These are phyloP conservation scores for Acidiella bohemica DNA, from an alignment of 495 filamentous ascomycete species.

Conservation along the genomic window DNA sequence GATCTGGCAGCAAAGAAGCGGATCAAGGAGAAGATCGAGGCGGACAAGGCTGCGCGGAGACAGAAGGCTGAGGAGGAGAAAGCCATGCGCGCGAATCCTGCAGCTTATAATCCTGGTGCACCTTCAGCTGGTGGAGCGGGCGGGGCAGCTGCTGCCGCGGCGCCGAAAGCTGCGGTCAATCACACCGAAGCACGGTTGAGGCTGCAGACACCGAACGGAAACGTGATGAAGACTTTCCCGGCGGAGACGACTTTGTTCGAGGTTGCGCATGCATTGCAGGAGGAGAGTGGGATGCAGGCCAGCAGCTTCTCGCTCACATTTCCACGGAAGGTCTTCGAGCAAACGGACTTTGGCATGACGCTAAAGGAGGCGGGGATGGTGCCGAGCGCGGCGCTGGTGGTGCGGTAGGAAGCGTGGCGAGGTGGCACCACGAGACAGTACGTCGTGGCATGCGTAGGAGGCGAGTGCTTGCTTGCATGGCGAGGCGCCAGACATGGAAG, in stretches of 20 bases:
- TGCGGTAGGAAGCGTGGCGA: too few relatives aligned
- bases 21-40: constrained; percentile 82
- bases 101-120: constrained; percentile 35
- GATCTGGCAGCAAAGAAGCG: constrained; percentile 78
- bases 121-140: constrained; percentile 8
- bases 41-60: constrained; percentile 73
- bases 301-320: constrained; percentile 72
- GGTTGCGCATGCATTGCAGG: constrained; percentile 59
- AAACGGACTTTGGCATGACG: constrained; percentile 74
- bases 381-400: constrained; percentile 75
- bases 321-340: constrained; percentile 69
- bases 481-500: too few relatives aligned
- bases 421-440: too few relatives aligned
- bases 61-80: constrained; percentile 72
- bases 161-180: constrained; percentile 41
- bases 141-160: constrained; percentile 32
- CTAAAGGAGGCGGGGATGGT: constrained; percentile 84
- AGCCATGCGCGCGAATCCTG: constrained; percentile 60
- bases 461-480: too few relatives aligned
- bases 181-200: constrained; percentile 73
- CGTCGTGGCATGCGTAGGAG: too few relatives aligned
- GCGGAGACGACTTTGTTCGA: constrained; percentile 88
- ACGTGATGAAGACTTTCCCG: constrained; percentile 66
- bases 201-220: constrained; percentile 61
- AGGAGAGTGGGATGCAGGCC: constrained; percentile 51